A percentile compares a stretch with the other conserved stretches of the same genome.
phyloP scores from a whole-genome alignment of 495 filamentous ascomycete species.

The Clohesyomyces aquaticus region DNA sequence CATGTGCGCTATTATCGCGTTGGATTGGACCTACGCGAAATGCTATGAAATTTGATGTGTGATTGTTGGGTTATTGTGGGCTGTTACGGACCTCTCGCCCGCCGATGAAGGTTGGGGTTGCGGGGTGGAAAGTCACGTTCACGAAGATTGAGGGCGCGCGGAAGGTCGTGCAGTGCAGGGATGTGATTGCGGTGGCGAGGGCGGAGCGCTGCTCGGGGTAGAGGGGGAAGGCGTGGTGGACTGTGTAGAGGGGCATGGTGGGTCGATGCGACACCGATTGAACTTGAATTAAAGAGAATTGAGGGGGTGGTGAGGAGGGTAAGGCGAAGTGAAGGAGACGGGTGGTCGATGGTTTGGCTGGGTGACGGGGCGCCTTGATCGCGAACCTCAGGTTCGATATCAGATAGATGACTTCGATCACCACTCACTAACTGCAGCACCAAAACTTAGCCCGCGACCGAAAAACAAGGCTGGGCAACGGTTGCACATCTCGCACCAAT shows the following conservation, averaged over 20 bases:
- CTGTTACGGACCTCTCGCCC: neutral
- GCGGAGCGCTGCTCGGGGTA: slow-evolving; percentile 35
- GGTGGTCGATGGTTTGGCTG: too few species aligned
- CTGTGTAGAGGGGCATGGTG: slow-evolving; percentile 44
- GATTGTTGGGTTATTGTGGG: too few species aligned
- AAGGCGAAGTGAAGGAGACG: too few species aligned
- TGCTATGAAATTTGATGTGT: too few species aligned
- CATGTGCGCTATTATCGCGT: slow-evolving; percentile 40
- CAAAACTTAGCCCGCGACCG: too few species aligned
- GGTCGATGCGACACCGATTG: neutral
- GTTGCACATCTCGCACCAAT: too few species aligned
- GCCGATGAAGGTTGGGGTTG: neutral
- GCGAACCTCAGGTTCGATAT: too few species aligned
- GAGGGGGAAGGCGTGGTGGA: slow-evolving; percentile 38
- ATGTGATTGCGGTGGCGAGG: slow-evolving; percentile 43
- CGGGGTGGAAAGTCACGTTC: slow-evolving; percentile 36
- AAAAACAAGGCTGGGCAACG: too few species aligned
- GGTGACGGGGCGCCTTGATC: too few species aligned
- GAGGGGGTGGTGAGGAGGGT: neutral
- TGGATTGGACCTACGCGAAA: slow-evolving; percentile 5
- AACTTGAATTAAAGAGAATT: neutral
- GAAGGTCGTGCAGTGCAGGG: slow-evolving; percentile 43
- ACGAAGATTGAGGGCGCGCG: slow-evolving; percentile 39
- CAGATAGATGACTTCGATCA: too few species aligned
- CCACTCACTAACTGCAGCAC: too few species aligned